Evolutionary conservation across 2,329 filamentous ascomycete genomes (phyloP), one percentile per base, ranked within the genome.

Genomic region (Nemania bipapillata): DNA sequence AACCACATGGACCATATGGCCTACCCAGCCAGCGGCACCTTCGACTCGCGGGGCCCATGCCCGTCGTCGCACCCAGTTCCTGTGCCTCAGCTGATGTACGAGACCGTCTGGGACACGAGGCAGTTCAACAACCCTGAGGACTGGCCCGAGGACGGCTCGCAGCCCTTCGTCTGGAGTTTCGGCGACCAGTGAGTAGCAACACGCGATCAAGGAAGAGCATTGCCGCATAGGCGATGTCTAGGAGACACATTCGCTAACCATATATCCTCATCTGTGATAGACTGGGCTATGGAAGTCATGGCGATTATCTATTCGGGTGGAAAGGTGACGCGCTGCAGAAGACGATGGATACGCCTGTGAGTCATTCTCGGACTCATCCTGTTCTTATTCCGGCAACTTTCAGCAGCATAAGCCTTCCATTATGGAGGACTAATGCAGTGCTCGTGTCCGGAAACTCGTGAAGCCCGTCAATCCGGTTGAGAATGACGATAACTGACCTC

Each of bases 1-100:
- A 80, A 83, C 66, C 82, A 84, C 62, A 79, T 80, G 68, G 77
- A 77, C 63, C 82, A 83, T 62, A 78, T 83, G 37, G 76, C 83
- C 0, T 84, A 83, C 62, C 80, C 82, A 63, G 77, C 68, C 57
- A 78, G 54, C 52, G 81, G 79, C 1, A 79, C 77, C 20, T 80
- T 81, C 65, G 76, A 68, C 37, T 69, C 79, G 2, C 68, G 79
- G 47, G 79, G 79, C 0, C 75, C 78, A 4, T 83, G 81, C 60
- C 81, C 81, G 1, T 77, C 75, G 0, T 77, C 72, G 0, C 79
- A 81, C 63, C 81, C 81, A 0, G 79, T 83, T 0, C 75, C 76
- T 54, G 77, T 82, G 9, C 81, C 81, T 12, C 80, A 82, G 70
- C 64, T 83, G 12, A 81, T 82, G 80, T 78, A 76, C 65, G 75